Base-by-base conservation (phyloP, 169 alveolate species). In the Plasmodium gonderi region DNA sequence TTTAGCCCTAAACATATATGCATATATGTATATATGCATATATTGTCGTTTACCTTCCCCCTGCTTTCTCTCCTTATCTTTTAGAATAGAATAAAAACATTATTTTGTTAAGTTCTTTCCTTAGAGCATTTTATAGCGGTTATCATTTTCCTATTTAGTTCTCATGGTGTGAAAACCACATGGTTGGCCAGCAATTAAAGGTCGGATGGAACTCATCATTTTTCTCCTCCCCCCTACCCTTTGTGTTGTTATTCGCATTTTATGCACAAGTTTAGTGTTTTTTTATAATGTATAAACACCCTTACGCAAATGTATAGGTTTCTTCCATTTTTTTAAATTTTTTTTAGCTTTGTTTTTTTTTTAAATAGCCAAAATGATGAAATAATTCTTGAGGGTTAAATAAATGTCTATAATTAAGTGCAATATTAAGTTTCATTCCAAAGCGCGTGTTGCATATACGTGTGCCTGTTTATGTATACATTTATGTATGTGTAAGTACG, bases 161-260 rank as follows among this genome's bases (percentile, higher is more conserved):
- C 17, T 60, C 36, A 17, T 60, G 72, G 72, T 60, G 23, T 60
- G 72, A 17, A 60, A 17, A 14, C 5, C 23, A 26, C 14, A 20
- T 26, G 36, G 72, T 60, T 60, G 72, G 4, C 23, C 26, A 11
- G 17, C 72, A 26, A n/a, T 60, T 33, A 11, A 60, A 11, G 36
- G 72, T 11, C 7, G 17, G 33, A n/a, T n/a, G 36, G 33, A 33
- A 20, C 33, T 17, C 72, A 60, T 14, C 5, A 20, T 60, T 14
- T 60, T 60, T 26, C 72, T 11, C 72, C 72, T 60, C 23, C 72
- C 72, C n/a, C n/a, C n/a, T n/a, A n/a, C n/a, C n/a, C n/a, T n/a
- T n/a, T n/a, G n/a, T n/a, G n/a, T n/a, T n/a, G n/a, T n/a, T n/a
- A n/a, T n/a, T n/a, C n/a, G n/a, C n/a, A n/a, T n/a, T n/a, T n/a